phyloP scores from a whole-genome alignment of 2,329 filamentous ascomycete species.

The Alternaria sp. region DNA sequence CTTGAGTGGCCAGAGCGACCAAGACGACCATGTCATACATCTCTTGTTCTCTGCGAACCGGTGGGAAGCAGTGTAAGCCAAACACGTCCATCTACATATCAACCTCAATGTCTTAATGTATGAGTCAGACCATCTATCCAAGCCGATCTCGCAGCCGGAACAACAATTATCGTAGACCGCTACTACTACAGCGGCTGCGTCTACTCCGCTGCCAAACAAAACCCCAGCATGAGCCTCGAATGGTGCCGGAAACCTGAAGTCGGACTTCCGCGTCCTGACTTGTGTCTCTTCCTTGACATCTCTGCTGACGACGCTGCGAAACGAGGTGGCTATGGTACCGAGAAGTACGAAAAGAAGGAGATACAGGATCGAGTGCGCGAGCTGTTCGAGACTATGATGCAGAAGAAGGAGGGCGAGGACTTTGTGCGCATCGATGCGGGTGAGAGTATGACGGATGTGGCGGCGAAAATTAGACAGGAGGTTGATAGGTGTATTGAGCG shows the following conservation, averaged over 20 bases:
- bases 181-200: slow-evolving; percentile 96
- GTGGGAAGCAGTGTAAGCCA: slow-evolving; percentile 69
- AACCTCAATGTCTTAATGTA: neutral
- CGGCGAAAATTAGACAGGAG: slow-evolving; percentile 38
- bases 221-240: slow-evolving; percentile 69
- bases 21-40: slow-evolving; percentile 90
- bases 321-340: slow-evolving; percentile 85
- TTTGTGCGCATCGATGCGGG: slow-evolving; percentile 64
- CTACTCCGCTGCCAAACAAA: slow-evolving; percentile 87
- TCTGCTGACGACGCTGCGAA: slow-evolving; percentile 72
- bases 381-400: slow-evolving; percentile 67
- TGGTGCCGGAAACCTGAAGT: slow-evolving; percentile 89
- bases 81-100: rapidly evolving
- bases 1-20: slow-evolving; percentile 71
- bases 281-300: slow-evolving; percentile 87
- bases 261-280: slow-evolving; percentile 84
- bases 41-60: slow-evolving; percentile 89
- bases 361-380: slow-evolving; percentile 82
- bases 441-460: slow-evolving; percentile 58
- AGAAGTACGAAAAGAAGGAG: slow-evolving; percentile 84
- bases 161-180: slow-evolving; percentile 82
- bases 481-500: slow-evolving; percentile 31
- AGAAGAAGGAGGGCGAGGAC: slow-evolving; percentile 57
- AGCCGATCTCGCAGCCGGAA: slow-evolving; percentile 65
- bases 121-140: slow-evolving; percentile 8